These are phyloP conservation scores for Endothia cerciana DNA, from an alignment of 2,329 filamentous ascomycete genomes.

Conservation along the genomic window DNA sequence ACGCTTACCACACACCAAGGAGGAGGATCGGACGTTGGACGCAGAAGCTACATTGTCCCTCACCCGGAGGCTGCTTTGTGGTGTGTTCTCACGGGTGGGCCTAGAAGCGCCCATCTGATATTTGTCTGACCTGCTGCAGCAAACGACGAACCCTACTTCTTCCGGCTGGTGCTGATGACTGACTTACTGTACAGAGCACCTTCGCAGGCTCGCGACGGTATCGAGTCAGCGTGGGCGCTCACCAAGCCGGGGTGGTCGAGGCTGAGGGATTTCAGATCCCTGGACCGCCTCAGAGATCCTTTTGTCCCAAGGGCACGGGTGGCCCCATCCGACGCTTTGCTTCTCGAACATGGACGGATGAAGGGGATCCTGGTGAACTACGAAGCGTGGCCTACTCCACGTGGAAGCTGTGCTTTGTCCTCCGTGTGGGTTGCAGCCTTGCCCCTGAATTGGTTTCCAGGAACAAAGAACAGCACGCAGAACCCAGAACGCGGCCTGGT, in stretches of 20 bases:
- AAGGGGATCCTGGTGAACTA: neutral
- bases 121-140: conserved; percentile 1
- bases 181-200: neutral
- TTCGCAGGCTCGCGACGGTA: neutral
- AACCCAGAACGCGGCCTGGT: neutral
- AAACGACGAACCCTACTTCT: neutral
- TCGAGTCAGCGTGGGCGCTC: neutral
- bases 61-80: neutral
- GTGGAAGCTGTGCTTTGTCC: conserved; percentile 2
- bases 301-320: neutral
- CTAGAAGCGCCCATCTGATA: neutral
- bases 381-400: neutral
- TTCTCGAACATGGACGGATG: neutral
- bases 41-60: neutral
- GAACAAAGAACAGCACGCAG: neutral
- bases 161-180: neutral
- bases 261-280: conserved; percentile 5
- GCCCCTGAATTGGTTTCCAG: neutral
- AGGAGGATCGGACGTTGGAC: neutral
- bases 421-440: neutral
- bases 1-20: neutral
- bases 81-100: neutral
- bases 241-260: neutral
- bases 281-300: neutral
- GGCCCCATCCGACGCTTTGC: neutral